Evolutionary conservation across 805 yeast genomes (phyloP).

Genomic region (Wickerhamia fluorescens): DNA sequence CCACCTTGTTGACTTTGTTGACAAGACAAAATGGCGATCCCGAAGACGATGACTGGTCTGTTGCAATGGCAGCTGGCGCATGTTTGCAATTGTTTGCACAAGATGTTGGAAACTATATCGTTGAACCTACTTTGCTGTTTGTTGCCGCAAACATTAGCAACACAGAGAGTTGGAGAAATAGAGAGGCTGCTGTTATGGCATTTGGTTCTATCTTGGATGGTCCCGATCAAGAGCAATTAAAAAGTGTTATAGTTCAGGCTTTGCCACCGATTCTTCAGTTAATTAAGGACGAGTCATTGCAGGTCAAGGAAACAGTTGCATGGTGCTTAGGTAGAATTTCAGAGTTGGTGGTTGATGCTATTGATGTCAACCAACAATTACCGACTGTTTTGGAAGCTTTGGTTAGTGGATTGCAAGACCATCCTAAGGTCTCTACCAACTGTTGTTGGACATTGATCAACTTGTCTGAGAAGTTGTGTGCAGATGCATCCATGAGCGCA

Average conservation of each 20-base stretch:
- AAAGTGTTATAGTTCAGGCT: conserved; percentile 70
- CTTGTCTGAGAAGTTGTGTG: conserved; percentile 72
- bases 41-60: conserved; percentile 96
- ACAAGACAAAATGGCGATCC: conserved; percentile 89
- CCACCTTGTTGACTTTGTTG: conserved; percentile 71
- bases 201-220: conserved; percentile 96
- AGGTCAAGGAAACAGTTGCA: conserved; percentile 94
- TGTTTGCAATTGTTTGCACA: conserved; percentile 92
- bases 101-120: conserved; percentile 78
- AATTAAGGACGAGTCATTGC: conserved; percentile 68
- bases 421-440: conserved; percentile 90
- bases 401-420: conserved; percentile 76
- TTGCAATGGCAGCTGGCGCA: conserved; percentile 98
- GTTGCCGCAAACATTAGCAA: conserved; percentile 65
- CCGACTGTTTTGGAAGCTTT: conserved; percentile 71
- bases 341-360: conserved; percentile 72
- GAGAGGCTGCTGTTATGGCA: conserved; percentile 99
- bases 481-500: conserved; percentile 40
- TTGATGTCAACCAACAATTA: conserved; percentile 57
- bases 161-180: conserved; percentile 59
- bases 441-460: conserved; percentile 97
- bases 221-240: conserved; percentile 69
- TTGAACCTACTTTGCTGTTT: conserved; percentile 76
- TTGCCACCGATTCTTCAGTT: conserved; percentile 67
- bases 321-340: conserved; percentile 98